These are phyloP conservation scores for Neoboletus brunneissimus DNA, from an alignment of 768 basidiomycete species.

Conservation along the genomic window DNA sequence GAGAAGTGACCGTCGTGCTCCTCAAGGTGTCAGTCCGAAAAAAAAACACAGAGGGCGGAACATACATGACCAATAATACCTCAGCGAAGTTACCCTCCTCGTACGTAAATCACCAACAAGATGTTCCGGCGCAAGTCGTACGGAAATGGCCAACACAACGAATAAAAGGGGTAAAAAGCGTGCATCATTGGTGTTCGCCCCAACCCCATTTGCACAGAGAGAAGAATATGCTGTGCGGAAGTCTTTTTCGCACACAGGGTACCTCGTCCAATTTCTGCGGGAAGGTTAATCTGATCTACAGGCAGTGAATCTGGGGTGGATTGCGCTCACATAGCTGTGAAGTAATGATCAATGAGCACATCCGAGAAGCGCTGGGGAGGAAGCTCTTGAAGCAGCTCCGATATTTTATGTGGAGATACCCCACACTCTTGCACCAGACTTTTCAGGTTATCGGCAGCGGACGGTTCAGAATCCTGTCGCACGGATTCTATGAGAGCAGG, in stretches of 20 bases:
- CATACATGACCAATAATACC: conserved; percentile 96
- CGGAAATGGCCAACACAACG: conserved; percentile 86
- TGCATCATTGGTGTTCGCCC: conserved; percentile 70
- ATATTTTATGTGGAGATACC: conserved; percentile 85
- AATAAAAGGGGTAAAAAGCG: conserved; percentile 90
- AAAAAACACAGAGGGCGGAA: conserved; percentile 13
- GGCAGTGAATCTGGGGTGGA: neutral
- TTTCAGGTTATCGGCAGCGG: conserved; percentile 79
- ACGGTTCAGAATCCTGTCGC: conserved; percentile 40
- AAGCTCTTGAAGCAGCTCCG: conserved; percentile 84
- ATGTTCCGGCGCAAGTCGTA: conserved; percentile 79
- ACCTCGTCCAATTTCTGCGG: conserved; percentile 86
- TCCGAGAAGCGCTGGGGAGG: conserved; percentile 75
- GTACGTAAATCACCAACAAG: conserved; percentile 77
- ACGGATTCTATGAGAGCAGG: conserved; percentile 42
- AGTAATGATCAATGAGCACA: conserved; percentile 81
- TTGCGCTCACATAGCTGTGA: conserved; percentile 58
- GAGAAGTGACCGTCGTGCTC: conserved; percentile 83
- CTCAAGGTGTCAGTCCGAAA: conserved; percentile 18
- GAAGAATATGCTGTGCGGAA: conserved; percentile 73
- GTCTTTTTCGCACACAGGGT: conserved; percentile 83
- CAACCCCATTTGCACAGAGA: conserved; percentile 57
- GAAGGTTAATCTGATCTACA: neutral
- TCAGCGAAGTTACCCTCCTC: conserved; percentile 74
- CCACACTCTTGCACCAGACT: conserved; percentile 90